A percentile compares a stretch with the other conserved stretches of the same genome.
These are phyloP conservation scores for Bonia amplexicaulis DNA, from an alignment of 176 grass and related monocot genomes.

Conservation along the genomic window DNA sequence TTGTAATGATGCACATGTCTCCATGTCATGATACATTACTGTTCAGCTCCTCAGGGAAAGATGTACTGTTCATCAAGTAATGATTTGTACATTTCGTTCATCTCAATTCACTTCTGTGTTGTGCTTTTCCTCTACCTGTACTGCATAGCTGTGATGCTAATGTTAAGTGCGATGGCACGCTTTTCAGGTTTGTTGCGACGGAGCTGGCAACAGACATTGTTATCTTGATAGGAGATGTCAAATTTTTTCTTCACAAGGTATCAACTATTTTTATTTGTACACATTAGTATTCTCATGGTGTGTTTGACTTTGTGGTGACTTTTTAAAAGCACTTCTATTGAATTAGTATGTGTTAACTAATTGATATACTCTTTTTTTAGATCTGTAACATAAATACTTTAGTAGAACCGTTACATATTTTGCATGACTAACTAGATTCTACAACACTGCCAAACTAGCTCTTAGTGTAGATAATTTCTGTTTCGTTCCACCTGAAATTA, in stretches of 20 bases:
- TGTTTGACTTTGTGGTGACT: not conserved
- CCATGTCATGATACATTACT: not conserved
- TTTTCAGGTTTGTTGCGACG: slow-evolving; percentile 92
- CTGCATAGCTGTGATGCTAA: not conserved
- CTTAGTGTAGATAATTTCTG: not conserved
- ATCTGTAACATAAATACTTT: not conserved
- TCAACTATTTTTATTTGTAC: not conserved
- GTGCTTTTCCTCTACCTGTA: not conserved
- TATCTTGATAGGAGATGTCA: slow-evolving; percentile 69
- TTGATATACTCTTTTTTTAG: not conserved
- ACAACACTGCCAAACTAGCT: not conserved
- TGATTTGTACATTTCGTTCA: not conserved
- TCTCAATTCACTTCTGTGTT: not conserved
- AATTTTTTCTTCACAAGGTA: slow-evolving; percentile 99
- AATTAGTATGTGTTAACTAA: not conserved
- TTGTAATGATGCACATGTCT: not conserved
- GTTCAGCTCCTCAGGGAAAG: not conserved
- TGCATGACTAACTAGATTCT: not conserved
- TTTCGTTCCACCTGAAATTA: slow-evolving; percentile 8
- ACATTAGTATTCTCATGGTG: not conserved
- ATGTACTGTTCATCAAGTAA: not conserved
- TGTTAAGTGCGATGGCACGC: not conserved
- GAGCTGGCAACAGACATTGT: slow-evolving; percentile 87
- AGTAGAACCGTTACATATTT: not conserved
- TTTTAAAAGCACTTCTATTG: not conserved